Evolutionary conservation across 1,284 basidiomycete species (phyloP), one percentile per base, ranked within the genome.

Genomic region (Thecaphora frezii): DNA sequence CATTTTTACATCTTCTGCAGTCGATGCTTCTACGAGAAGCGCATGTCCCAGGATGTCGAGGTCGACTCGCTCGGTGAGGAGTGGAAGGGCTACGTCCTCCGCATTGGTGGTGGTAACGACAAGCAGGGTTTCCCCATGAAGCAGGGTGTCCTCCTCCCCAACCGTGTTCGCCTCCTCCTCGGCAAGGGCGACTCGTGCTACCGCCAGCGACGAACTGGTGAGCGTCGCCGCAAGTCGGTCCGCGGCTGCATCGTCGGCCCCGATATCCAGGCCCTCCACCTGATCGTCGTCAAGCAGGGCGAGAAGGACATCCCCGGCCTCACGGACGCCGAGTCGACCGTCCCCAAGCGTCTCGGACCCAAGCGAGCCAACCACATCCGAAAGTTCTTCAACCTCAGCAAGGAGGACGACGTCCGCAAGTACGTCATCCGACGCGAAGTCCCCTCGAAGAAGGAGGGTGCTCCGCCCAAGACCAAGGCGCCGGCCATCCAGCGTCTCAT

Each of bases 221-320:
- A 98, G 85, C 91, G 94, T 83, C 93, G 90, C 85, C 90, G 94
- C 86, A 97, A 97, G 85, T 96, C 92, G 73, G 91, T 98, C 69
- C 90, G 93, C 66, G 94, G 94, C 51, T 97, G 93, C 86, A 97
- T 80, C 61, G 91, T 97, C 80, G 92, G 89, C 73, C 85, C 91
- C 78, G 94, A 98, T 82, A 97, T 97, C 73, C 89, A 92, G 68
- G 94, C 96, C 68, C 88, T 97, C 73, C 89, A 91, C 63, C 84
- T 94, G 72, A 89, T 94, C 80, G 89, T 97, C 76, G 91, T 97
- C 83, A 97, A 97, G 86, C 91, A 97, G 84, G 94, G 94, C 63
- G 92, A 97, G 66, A 80, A 83, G 66, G 92, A 96, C 47, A 88
- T 97, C 80, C 87, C 92, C 48, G 94, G 92, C 46, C 84, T 98